Percentiles rank a stretch among this genome's conserved stretches.
Evolutionary conservation across 768 basidiomycete species (phyloP).

Genomic region (Calocybe gangraenosa): DNA sequence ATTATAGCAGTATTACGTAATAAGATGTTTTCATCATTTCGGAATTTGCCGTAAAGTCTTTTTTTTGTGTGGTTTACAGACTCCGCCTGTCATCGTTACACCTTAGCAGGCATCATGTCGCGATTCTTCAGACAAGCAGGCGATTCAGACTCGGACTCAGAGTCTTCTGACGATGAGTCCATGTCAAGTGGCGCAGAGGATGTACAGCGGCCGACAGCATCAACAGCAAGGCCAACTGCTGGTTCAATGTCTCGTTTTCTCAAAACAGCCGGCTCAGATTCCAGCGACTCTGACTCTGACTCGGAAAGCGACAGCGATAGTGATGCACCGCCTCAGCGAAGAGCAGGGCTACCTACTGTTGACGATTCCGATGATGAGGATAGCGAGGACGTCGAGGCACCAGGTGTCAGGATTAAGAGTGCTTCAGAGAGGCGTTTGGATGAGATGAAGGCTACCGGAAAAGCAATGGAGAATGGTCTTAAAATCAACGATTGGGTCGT

Average conservation of each 20-base stretch:
- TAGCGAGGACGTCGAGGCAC: constrained; percentile 58
- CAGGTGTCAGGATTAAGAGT: constrained; percentile 73
- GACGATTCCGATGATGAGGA: constrained; percentile 36
- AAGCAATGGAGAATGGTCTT: constrained; percentile 87
- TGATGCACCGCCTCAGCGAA: constrained; percentile 27
- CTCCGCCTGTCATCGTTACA: constrained; percentile 18
- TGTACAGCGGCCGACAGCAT: constrained; percentile 37
- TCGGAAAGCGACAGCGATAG: constrained; percentile 55
- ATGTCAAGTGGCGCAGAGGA: constrained; percentile 74
- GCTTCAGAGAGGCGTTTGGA: constrained; percentile 90
- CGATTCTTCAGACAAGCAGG: constrained; percentile 86
- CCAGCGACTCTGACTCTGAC: constrained; percentile 54
- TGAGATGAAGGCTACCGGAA: constrained; percentile 93
- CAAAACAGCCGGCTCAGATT: constrained; percentile 57
- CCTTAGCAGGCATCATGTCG: constrained; percentile 50
- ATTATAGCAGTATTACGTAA: constrained; percentile 2
- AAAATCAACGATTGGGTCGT: constrained; percentile 97
- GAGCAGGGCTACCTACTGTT: constrained; percentile 33
- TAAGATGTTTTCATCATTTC: background rate
- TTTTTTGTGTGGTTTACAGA: too few relatives aligned
- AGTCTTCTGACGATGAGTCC: constrained; percentile 75
- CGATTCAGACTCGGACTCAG: constrained; percentile 75
- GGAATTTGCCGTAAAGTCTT: constrained; percentile 2
- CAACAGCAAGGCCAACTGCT: constrained; percentile 43
- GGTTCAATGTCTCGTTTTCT: constrained; percentile 72